Evolutionary conservation across 345 rosid genomes (phyloP).

Genomic region (Eucalyptus pumila): DNA sequence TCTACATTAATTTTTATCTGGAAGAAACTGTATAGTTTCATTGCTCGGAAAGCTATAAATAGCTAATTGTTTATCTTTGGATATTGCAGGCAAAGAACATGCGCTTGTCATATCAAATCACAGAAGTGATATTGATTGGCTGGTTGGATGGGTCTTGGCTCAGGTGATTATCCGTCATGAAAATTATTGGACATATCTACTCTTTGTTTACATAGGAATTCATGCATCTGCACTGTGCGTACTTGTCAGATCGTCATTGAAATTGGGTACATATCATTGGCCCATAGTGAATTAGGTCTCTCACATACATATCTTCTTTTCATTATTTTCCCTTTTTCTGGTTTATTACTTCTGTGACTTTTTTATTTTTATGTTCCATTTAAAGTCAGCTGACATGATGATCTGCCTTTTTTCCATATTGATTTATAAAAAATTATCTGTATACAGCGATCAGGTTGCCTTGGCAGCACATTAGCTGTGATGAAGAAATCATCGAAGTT

Average conservation of each 20-base stretch:
- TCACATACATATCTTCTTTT: neutral
- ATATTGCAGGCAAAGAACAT: constrained; percentile 69
- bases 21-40: neutral
- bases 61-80: neutral
- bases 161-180: constrained; percentile 33
- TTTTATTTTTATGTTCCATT: neutral
- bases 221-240: neutral
- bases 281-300: neutral
- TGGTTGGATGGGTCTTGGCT: constrained; percentile 92
- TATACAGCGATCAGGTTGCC: constrained; percentile 85
- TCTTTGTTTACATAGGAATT: neutral
- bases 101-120: constrained; percentile 81
- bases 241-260: neutral
- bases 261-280: neutral
- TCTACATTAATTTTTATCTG: neutral
- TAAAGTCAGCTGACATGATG: neutral
- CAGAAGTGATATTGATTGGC: constrained; percentile 93
- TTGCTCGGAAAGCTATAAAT: neutral
- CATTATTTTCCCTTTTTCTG: neutral
- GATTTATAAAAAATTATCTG: neutral
- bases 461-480: constrained; percentile 83
- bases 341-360: neutral
- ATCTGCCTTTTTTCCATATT: neutral
- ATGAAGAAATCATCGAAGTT: constrained; percentile 93
- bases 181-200: neutral